Conservation (phyloP, 495 filamentous ascomycete species). For the Podospora didyma region DNA sequence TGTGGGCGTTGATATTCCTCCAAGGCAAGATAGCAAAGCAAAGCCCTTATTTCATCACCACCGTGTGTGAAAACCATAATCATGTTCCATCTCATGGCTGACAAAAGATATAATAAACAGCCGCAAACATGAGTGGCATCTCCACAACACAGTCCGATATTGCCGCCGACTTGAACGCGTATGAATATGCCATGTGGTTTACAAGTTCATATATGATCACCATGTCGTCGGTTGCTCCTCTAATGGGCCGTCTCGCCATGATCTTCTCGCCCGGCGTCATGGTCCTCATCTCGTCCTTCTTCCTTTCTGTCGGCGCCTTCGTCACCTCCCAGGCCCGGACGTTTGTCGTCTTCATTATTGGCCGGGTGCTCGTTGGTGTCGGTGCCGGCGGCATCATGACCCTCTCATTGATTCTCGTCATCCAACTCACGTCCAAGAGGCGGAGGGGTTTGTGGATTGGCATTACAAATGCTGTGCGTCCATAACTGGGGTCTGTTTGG, state of each 20-base stretch:
- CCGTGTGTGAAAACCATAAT: no score
- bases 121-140: slow-evolving; percentile 71
- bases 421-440: slow-evolving; percentile 61
- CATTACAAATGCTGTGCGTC: slow-evolving; percentile 40
- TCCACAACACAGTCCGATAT: slow-evolving; percentile 69
- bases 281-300: slow-evolving; percentile 50
- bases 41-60: no score
- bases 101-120: slow-evolving; percentile 24
- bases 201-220: slow-evolving; percentile 70
- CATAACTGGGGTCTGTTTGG: background rate
- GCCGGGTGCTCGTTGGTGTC: slow-evolving; percentile 58
- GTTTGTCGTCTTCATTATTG: slow-evolving; percentile 60
- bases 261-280: slow-evolving; percentile 63
- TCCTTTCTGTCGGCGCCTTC: slow-evolving; percentile 59
- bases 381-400: slow-evolving; percentile 66
- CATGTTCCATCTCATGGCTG: no score
- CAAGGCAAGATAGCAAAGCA: slow-evolving; percentile 44
- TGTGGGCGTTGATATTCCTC: slow-evolving; percentile 44
- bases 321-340: slow-evolving; percentile 54
- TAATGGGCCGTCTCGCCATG: slow-evolving; percentile 62
- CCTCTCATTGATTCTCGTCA: slow-evolving; percentile 61
- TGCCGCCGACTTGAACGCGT: slow-evolving; percentile 67
- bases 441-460: slow-evolving; percentile 67
- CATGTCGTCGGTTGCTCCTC: slow-evolving; percentile 60
- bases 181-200: slow-evolving; percentile 69